Percentiles rank a stretch among this genome's conserved stretches.
These are phyloP conservation scores for Podaxis sp. DNA, from an alignment of 768 basidiomycete genomes.

Conservation along the genomic window DNA sequence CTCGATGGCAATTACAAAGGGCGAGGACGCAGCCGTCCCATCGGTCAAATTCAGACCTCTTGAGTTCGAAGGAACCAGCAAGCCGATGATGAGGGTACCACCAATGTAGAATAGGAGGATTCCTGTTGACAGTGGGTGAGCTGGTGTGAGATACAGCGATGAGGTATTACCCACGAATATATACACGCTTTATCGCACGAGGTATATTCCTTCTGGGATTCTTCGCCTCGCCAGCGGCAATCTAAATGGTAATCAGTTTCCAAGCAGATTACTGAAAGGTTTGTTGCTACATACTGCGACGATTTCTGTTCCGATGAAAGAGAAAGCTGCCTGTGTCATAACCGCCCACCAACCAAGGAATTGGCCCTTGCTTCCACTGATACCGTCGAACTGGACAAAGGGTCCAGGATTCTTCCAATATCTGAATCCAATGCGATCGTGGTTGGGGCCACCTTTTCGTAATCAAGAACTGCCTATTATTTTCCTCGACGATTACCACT, in stretches of 20 bases:
- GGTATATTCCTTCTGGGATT: slow-evolving; percentile 73
- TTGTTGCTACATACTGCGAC: slow-evolving; percentile 62
- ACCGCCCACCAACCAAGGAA: slow-evolving; percentile 65
- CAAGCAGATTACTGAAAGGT: not conserved
- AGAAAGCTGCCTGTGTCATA: slow-evolving; percentile 88
- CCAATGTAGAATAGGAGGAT: slow-evolving; percentile 81
- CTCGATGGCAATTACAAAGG: slow-evolving; percentile 90
- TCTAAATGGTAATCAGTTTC: slow-evolving; percentile 39
- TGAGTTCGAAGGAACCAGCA: slow-evolving; percentile 78
- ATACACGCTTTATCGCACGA: slow-evolving; percentile 69
- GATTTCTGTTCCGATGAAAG: slow-evolving; percentile 91
- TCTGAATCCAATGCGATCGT: slow-evolving; percentile 70
- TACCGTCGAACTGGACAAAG: slow-evolving; percentile 69
- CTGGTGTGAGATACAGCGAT: not conserved
- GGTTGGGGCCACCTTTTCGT: slow-evolving; percentile 68
- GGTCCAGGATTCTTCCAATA: slow-evolving; percentile 92
- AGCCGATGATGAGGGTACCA: slow-evolving; percentile 74
- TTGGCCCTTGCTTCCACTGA: slow-evolving; percentile 66
- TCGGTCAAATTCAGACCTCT: slow-evolving; percentile 46
- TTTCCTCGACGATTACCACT: slow-evolving; percentile 11
- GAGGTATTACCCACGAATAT: slow-evolving; percentile 48
- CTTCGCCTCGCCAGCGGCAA: slow-evolving; percentile 88
- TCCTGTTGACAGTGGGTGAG: slow-evolving; percentile 41
- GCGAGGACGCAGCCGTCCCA: slow-evolving; percentile 72
- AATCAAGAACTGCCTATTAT: not conserved